Conservation (phyloP, 106 monocot species). For the Allium sativum region DNA sequence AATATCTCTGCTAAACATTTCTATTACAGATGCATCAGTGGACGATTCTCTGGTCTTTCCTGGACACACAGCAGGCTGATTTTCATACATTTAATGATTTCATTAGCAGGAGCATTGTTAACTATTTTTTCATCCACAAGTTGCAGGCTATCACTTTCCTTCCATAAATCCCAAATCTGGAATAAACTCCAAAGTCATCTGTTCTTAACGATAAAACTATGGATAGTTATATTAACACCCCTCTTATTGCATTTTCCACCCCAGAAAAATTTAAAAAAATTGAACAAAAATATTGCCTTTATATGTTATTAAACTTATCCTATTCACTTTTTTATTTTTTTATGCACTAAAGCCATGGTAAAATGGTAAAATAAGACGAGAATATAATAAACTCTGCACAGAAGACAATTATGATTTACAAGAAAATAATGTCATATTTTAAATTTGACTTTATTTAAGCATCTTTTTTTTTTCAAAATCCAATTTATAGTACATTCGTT, state of each 20-base stretch:
- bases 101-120: not conserved
- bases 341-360: too few species aligned
- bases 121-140: conserved; percentile 5
- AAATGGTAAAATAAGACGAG: not conserved
- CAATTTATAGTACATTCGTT: too few species aligned
- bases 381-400: too few species aligned
- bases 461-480: too few species aligned
- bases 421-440: too few species aligned
- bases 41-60: conserved; percentile 8
- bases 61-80: conserved; percentile 16
- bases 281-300: too few species aligned
- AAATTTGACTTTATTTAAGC: too few species aligned
- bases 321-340: too few species aligned
- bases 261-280: too few species aligned
- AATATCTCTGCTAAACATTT: conserved; percentile 5
- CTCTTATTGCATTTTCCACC: too few species aligned
- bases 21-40: conserved; percentile 7
- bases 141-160: not conserved
- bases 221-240: too few species aligned
- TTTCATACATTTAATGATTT: conserved; percentile 10
- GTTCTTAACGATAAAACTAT: not conserved
- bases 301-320: too few species aligned
- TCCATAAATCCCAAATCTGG: conserved; percentile 15
- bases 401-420: not conserved
- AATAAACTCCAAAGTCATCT: not conserved